phyloP scores from a whole-genome alignment of 768 basidiomycete species.

The Agrocybe pediades region DNA sequence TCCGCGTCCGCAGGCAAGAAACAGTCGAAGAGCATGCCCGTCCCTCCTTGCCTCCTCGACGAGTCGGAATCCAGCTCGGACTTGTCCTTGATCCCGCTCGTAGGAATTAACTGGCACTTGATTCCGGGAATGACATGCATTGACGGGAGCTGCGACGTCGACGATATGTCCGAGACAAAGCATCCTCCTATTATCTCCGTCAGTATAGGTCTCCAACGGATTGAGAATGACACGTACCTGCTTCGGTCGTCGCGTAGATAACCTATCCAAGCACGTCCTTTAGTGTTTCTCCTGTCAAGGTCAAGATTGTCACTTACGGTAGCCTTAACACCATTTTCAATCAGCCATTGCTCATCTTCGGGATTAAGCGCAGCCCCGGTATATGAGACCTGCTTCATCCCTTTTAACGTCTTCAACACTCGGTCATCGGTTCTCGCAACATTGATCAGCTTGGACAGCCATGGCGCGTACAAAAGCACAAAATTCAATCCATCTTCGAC shows the following conservation, averaged over 20 bases:
- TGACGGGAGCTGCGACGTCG: conserved; percentile 4
- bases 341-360: conserved; percentile 13
- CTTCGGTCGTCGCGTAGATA: neutral
- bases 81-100: conserved; percentile 12
- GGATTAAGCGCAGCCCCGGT: conserved; percentile 22
- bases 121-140: conserved; percentile 11
- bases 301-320: conserved; percentile 9
- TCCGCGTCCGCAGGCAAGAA: conserved; percentile 56
- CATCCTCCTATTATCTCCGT: neutral
- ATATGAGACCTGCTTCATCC: conserved; percentile 18
- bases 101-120: conserved; percentile 27
- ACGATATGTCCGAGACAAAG: conserved; percentile 5
- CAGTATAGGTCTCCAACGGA: neutral
- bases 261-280: neutral
- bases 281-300: neutral
- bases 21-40: conserved; percentile 47
- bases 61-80: conserved; percentile 18
- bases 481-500: conserved; percentile 19
- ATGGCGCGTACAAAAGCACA: conserved; percentile 20
- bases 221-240: neutral
- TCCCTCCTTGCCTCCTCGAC: conserved; percentile 46
- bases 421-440: conserved; percentile 10
- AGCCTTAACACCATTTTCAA: conserved; percentile 8
- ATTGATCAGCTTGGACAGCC: conserved; percentile 18
- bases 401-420: conserved; percentile 14